Conservation (phyloP, 768 basidiomycete species). For the Amanita molliuscula region DNA sequence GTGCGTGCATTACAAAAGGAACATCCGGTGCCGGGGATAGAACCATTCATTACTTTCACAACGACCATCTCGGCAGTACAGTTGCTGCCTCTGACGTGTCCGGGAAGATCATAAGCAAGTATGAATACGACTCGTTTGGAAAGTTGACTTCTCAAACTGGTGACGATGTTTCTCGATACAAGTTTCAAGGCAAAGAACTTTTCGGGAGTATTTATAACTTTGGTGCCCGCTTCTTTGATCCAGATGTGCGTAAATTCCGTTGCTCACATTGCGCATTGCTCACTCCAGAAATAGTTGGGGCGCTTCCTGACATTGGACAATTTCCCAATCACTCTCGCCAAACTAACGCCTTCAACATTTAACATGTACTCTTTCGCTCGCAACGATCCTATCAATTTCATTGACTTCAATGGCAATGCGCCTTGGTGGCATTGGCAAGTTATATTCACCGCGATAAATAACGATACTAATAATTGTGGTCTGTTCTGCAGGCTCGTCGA, state of each 20-base stretch:
- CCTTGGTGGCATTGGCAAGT: constrained; percentile 10
- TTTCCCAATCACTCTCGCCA: not conserved
- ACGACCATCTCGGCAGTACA: not conserved
- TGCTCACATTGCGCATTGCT: not conserved
- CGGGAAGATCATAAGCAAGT: not conserved
- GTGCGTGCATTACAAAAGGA: not conserved
- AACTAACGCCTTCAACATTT: constrained; percentile 3
- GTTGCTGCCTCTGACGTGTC: not conserved
- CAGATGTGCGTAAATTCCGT: not conserved
- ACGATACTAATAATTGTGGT: not conserved
- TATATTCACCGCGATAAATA: not conserved
- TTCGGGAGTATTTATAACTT: not conserved
- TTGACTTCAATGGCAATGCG: constrained; percentile 10
- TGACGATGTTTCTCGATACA: not conserved
- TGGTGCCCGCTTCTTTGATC: not conserved
- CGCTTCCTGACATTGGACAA: not conserved
- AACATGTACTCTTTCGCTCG: constrained; percentile 10
- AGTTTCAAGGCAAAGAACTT: not conserved
- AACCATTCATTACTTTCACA: not conserved
- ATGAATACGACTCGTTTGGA: not conserved
- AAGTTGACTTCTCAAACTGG: not conserved
- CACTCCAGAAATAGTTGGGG: not conserved
- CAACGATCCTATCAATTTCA: constrained; percentile 10
- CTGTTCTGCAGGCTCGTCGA: no score
- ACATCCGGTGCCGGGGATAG: not conserved